Conservation (phyloP, 108 stramenopile species). For the Discostella stelligeroides region DNA sequence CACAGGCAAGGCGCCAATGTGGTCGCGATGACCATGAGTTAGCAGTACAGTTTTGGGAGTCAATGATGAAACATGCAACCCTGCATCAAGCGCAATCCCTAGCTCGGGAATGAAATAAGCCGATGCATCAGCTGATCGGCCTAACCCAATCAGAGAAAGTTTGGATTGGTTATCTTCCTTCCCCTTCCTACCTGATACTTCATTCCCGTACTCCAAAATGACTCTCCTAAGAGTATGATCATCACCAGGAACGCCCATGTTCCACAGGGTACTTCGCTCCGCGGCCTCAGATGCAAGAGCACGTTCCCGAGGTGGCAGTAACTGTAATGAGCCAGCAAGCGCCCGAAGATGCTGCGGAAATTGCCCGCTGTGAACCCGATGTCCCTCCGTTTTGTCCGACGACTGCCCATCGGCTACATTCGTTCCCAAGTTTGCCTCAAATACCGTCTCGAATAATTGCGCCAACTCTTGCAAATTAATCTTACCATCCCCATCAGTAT, state of each 20-base stretch:
- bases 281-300: conserved; percentile 46
- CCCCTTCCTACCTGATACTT: background rate
- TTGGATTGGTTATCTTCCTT: conserved; percentile 19
- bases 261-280: conserved; percentile 30
- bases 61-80: conserved; percentile 54
- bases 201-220: conserved; percentile 29
- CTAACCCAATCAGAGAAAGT: conserved; percentile 49
- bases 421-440: conserved; percentile 36
- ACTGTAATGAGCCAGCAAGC: conserved; percentile 58
- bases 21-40: conserved; percentile 69
- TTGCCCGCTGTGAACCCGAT: background rate
- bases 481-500: conserved; percentile 52
- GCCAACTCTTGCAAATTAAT: conserved; percentile 54
- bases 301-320: conserved; percentile 54
- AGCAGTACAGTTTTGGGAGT: conserved; percentile 53
- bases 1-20: conserved; percentile 59
- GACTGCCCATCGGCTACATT: background rate
- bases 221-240: conserved; percentile 60
- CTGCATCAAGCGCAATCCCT: conserved; percentile 60
- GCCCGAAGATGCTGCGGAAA: conserved; percentile 64
- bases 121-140: conserved; percentile 55
- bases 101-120: conserved; percentile 63
- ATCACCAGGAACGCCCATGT: conserved; percentile 63
- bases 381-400: background rate
- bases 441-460: conserved; percentile 54